These are phyloP conservation scores for Cocos nucifera DNA, from an alignment of 176 grass and related monocot species.

Conservation along the genomic window DNA sequence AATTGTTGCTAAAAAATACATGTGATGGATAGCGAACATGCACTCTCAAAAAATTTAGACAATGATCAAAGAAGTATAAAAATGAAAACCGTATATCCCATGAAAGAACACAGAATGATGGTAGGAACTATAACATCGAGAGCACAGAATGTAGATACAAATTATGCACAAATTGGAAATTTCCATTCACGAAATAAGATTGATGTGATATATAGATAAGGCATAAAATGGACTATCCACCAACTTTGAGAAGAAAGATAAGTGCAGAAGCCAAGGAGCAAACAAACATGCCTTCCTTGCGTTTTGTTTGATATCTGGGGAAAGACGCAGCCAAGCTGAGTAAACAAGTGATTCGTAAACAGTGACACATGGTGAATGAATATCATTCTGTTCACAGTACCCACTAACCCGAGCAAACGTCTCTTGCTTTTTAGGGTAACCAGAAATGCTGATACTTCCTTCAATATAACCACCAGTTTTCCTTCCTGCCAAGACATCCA, in stretches of 20 bases:
- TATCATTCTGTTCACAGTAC: constrained; percentile 86
- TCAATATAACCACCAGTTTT: constrained; percentile 75
- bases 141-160: too few relatives aligned
- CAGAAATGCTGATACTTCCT: constrained; percentile 65
- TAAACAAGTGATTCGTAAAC: constrained; percentile 69
- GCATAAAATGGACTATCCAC: too few relatives aligned
- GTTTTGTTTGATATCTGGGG: constrained; percentile 39
- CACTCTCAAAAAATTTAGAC: too few relatives aligned
- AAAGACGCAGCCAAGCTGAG: constrained; percentile 81
- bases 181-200: too few relatives aligned
- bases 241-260: neutral
- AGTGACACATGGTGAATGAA: constrained; percentile 81
- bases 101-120: too few relatives aligned
- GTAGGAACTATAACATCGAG: too few relatives aligned
- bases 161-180: too few relatives aligned
- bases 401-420: constrained; percentile 83
- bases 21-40: too few relatives aligned
- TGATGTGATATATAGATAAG: too few relatives aligned
- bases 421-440: constrained; percentile 75
- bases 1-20: too few relatives aligned
- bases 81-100: too few relatives aligned
- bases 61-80: too few relatives aligned
- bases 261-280: neutral
- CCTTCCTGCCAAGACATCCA: constrained; percentile 92
- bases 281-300: constrained; percentile 31